phyloP scores from a whole-genome alignment of 306 rosid species.

The Inga laurina region DNA sequence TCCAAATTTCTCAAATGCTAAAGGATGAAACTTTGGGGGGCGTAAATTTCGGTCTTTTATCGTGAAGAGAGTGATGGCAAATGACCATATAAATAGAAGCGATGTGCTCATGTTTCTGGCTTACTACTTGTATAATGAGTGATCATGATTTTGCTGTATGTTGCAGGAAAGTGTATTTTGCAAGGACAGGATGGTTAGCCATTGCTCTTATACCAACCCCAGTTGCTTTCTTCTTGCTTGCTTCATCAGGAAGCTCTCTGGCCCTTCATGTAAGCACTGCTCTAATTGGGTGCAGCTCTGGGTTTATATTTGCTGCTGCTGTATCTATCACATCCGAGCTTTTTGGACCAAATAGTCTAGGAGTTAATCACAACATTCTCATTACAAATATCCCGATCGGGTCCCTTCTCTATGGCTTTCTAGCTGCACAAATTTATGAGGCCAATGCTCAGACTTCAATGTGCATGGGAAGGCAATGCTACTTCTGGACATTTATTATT shows the following conservation, averaged over 20 bases:
- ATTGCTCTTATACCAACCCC: slow-evolving; percentile 91
- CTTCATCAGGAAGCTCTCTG: slow-evolving; percentile 48
- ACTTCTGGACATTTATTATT: slow-evolving; percentile 71
- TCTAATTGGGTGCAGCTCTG: slow-evolving; percentile 80
- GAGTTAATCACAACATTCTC: slow-evolving; percentile 90
- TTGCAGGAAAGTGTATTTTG: slow-evolving; percentile 87
- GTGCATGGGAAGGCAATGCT: slow-evolving; percentile 87
- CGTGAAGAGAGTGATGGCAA: not conserved
- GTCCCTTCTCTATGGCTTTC: slow-evolving; percentile 79
- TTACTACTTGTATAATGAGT: not conserved
- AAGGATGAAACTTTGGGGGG: not conserved
- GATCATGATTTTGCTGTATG: slow-evolving; percentile 3
- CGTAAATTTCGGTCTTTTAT: not conserved
- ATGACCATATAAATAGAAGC: not conserved
- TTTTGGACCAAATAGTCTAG: slow-evolving; percentile 80
- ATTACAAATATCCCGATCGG: slow-evolving; percentile 93
- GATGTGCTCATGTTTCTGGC: not conserved
- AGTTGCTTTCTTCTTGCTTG: slow-evolving; percentile 78
- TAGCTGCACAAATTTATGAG: slow-evolving; percentile 81
- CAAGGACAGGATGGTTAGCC: slow-evolving; percentile 91
- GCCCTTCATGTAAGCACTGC: slow-evolving; percentile 73
- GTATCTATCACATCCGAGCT: slow-evolving; percentile 93
- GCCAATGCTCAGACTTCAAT: slow-evolving; percentile 43
- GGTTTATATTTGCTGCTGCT: slow-evolving; percentile 95
- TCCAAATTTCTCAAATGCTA: not conserved